Evolutionary conservation across 1,139 yeast genomes (phyloP).

Genomic region (Geotrichum klebahnii): DNA sequence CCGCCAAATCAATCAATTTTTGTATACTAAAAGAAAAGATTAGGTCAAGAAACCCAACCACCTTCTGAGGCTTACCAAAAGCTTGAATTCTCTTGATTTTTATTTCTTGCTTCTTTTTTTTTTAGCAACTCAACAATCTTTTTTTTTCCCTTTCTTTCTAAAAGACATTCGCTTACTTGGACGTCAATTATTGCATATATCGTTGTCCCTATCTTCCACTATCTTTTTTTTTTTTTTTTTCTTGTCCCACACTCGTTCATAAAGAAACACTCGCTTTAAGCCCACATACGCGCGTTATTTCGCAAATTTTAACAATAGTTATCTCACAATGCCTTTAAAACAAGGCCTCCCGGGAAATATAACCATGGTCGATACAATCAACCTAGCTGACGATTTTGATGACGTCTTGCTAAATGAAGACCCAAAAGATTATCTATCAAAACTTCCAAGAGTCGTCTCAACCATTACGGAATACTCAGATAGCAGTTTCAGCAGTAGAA

Average conservation of each 20-base stretch:
- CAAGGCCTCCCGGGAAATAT: not conserved
- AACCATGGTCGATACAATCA: not conserved
- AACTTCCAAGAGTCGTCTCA: slow-evolving; percentile 20
- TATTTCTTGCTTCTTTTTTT: too few species aligned
- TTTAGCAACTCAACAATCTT: too few species aligned
- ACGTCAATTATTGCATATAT: not conserved
- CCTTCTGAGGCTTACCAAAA: too few species aligned
- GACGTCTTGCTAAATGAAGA: slow-evolving; percentile 29
- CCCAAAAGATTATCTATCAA: not conserved
- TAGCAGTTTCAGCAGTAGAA: slow-evolving; percentile 11
- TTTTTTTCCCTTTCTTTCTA: too few species aligned
- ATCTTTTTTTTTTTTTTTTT: too few species aligned
- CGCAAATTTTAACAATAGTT: not conserved
- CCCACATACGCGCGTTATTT: not conserved
- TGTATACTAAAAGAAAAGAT: too few species aligned
- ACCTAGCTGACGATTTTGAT: slow-evolving; percentile 31
- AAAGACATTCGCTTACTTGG: too few species aligned
- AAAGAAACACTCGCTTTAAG: not conserved
- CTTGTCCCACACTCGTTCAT: not conserved
- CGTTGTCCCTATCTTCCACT: not conserved
- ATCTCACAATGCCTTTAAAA: not conserved
- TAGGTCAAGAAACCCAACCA: too few species aligned
- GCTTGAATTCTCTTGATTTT: too few species aligned
- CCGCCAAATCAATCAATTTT: too few species aligned
- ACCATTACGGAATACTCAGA: slow-evolving; percentile 23